Base-by-base conservation (phyloP, 495 filamentous ascomycete species). In the Hyaloscypha finlandica region DNA sequence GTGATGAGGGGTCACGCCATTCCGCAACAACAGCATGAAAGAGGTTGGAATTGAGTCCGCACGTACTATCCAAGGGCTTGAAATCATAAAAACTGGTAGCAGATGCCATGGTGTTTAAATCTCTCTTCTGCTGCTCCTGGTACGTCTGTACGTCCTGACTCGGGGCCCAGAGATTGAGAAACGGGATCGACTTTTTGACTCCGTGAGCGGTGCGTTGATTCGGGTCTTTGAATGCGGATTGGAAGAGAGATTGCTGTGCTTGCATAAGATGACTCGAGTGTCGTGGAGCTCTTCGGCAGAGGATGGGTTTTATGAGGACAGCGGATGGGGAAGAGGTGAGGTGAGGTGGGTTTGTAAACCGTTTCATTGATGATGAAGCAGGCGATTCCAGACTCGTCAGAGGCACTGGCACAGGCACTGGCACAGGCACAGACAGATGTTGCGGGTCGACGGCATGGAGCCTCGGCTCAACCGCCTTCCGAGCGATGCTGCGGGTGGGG, bases 71-170 rank as follows among this genome's bases (percentile, higher is more conserved):
- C 56, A 88, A 84, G 53, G 92, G 88, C 81, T 90, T 92, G 80
- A 98, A 97, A 71, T 97, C 92, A 81, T 90, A 97, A 79, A 99
- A 92, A 63, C 79, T 86, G 14, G 93, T 95, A 67, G 93, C 93
- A 60, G 93, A 92, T 52, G 94, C 80, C 94, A 97, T 99, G 8
- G 35, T 37, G 16, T 11, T 48, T 12, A 48, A 19, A 16, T 48
- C 11, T 73, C 74, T 58, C 42, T 30, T 51, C 32, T 67, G 61
- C 25, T 42, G 33, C 30, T 4, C 12, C 19, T 56, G 39, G 2
- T 22, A 31, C 19, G 9, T 39, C 48, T 66, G 37, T 35, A 56
- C 20, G 52, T 53, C 42, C 16, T 6, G 8, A 19, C 11, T 16
- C 16, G 42, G 42, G 16, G 42, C 42, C 42, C 42, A 48, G 22